Conservation (phyloP, 176 grass and related monocot genomes). For the Aegilops longissima region DNA sequence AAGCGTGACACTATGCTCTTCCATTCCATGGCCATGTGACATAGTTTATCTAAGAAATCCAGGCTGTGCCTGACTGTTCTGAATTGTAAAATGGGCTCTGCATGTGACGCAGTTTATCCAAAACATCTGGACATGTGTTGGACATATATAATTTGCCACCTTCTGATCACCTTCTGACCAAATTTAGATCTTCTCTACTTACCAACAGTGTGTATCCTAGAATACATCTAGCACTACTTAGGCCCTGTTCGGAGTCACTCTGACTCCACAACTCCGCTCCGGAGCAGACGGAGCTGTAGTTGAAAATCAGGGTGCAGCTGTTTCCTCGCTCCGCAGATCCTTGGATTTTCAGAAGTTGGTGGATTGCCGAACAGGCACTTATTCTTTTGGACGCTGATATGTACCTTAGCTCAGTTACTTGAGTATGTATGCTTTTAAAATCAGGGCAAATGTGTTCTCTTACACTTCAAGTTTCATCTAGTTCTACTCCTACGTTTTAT, state of each 20-base stretch:
- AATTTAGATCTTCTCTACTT: conserved; percentile 3
- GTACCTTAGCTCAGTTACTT: background rate
- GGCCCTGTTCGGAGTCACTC: too few species aligned
- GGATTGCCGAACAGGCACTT: too few species aligned
- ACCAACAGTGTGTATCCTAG: background rate
- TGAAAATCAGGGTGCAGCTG: too few species aligned
- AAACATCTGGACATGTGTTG: background rate
- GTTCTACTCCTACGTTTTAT: background rate
- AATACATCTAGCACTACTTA: background rate
- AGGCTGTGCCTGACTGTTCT: background rate
- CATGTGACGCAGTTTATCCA: background rate
- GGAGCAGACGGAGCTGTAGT: too few species aligned
- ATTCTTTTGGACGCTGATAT: background rate
- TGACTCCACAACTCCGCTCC: too few species aligned
- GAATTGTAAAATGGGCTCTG: background rate
- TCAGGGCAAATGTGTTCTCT: background rate
- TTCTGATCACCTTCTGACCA: background rate
- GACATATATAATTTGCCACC: background rate
- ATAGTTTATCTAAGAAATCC: background rate
- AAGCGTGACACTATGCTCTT: background rate
- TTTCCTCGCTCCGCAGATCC: too few species aligned
- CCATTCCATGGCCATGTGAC: background rate
- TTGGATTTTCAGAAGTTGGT: too few species aligned
- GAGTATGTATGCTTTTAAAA: background rate
- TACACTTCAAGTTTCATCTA: background rate